Percentiles rank a stretch among this genome's conserved stretches.
phyloP scores from a whole-genome alignment of 768 basidiomycete genomes.

The Leccinum variicolor region DNA sequence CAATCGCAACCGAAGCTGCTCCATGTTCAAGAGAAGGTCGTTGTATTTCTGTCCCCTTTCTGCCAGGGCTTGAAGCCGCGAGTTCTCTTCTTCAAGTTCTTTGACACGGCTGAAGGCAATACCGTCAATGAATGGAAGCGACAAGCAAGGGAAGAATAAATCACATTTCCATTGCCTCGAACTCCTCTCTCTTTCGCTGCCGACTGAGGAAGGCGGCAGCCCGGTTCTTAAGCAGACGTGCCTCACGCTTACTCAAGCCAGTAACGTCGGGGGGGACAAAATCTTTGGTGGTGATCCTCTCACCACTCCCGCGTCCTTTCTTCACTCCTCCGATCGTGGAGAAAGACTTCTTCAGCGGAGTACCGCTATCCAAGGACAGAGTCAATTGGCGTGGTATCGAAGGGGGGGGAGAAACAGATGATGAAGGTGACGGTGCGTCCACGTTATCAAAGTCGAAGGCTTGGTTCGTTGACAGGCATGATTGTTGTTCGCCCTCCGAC shows the following conservation, averaged over 20 bases:
- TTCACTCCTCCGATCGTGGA: conserved; percentile 42
- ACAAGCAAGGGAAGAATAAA: conserved; percentile 32
- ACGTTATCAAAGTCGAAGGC: conserved; percentile 54
- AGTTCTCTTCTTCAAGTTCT: conserved; percentile 83
- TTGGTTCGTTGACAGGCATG: conserved; percentile 69
- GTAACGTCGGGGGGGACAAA: conserved; percentile 87
- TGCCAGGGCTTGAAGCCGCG: conserved; percentile 60
- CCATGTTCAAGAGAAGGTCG: conserved; percentile 55
- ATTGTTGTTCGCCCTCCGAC: conserved; percentile 43
- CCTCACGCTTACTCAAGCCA: conserved; percentile 87
- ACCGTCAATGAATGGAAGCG: conserved; percentile 14
- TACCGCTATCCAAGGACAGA: conserved; percentile 32
- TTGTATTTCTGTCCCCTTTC: conserved; percentile 39
- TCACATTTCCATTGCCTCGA: conserved; percentile 87
- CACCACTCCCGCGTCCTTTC: conserved; percentile 46
- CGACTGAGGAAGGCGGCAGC: conserved; percentile 89
- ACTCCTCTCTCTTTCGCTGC: conserved; percentile 90
- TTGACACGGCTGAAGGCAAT: conserved; percentile 62
- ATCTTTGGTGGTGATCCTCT: conserved; percentile 65
- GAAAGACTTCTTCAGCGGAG: conserved; percentile 39
- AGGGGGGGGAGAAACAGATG: conserved; percentile 30
- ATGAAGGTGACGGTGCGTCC: conserved; percentile 33
- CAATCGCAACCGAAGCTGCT: conserved; percentile 62
- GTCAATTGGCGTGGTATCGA: conserved; percentile 31
- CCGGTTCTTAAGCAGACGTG: conserved; percentile 87